Evolutionary conservation across 2,329 filamentous ascomycete species (phyloP).

Genomic region (Didymella glomerata): DNA sequence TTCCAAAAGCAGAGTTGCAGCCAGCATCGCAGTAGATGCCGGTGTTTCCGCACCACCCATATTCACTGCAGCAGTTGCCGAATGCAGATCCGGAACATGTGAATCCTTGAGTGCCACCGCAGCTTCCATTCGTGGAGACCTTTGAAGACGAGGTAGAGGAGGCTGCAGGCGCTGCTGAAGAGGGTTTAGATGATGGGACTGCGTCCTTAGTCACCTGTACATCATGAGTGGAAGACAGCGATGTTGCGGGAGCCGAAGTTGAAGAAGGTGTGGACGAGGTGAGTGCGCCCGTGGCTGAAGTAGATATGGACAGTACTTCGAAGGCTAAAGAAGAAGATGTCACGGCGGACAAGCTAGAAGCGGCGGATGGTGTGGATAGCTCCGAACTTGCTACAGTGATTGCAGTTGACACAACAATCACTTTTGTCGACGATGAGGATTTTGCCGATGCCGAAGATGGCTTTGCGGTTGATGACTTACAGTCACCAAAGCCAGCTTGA

Average conservation of each 20-base stretch:
- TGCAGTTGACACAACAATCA: slow-evolving; percentile 2
- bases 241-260: slow-evolving; percentile 11
- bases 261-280: slow-evolving; percentile 2
- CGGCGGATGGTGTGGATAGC: slow-evolving; percentile 5
- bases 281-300: neutral
- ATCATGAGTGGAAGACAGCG: slow-evolving; percentile 2
- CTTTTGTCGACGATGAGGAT: slow-evolving; percentile 5
- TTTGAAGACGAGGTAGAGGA: slow-evolving; percentile 10
- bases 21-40: slow-evolving; percentile 23
- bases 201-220: neutral
- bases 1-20: slow-evolving; percentile 26
- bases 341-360: slow-evolving; percentile 3
- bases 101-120: slow-evolving; percentile 19
- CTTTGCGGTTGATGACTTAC: slow-evolving; percentile 19
- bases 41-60: slow-evolving; percentile 27
- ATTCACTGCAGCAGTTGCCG: slow-evolving; percentile 27
- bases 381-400: neutral
- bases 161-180: slow-evolving; percentile 8
- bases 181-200: neutral
- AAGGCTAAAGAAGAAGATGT: slow-evolving; percentile 9
- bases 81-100: slow-evolving; percentile 26
- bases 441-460: slow-evolving; percentile 4
- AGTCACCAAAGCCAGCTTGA: slow-evolving; percentile 46
- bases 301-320: slow-evolving; percentile 3
- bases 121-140: slow-evolving; percentile 24